phyloP scores from a whole-genome alignment of 441 rosid species.

The Gossypium aridum region DNA sequence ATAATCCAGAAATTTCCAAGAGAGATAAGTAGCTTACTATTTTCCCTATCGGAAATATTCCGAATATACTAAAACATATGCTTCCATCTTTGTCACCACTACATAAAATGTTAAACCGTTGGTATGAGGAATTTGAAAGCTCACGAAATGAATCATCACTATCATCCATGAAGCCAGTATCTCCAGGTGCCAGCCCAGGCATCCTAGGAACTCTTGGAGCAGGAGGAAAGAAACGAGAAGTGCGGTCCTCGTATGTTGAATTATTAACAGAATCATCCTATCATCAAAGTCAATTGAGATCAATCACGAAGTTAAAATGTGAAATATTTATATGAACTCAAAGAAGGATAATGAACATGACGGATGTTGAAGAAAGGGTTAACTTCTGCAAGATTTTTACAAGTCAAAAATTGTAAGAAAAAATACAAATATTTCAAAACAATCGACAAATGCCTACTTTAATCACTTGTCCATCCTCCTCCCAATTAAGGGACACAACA shows the following conservation, averaged over 20 bases:
- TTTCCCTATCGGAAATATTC: conserved; percentile 79
- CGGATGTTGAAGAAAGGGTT: background rate
- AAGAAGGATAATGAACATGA: background rate
- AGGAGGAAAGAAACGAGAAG: conserved; percentile 77
- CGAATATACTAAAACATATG: conserved; percentile 78
- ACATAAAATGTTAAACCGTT: conserved; percentile 67
- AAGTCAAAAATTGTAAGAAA: background rate
- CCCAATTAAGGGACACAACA: conserved; percentile 90
- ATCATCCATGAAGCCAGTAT: conserved; percentile 68
- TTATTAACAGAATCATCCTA: conserved; percentile 42
- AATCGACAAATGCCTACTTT: conserved; percentile 29
- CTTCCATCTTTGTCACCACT: conserved; percentile 80
- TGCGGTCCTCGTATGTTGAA: conserved; percentile 63
- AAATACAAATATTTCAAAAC: background rate
- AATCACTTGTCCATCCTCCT: conserved; percentile 56
- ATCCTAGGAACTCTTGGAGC: conserved; percentile 71
- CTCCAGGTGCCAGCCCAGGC: conserved; percentile 71
- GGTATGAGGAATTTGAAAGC: conserved; percentile 67
- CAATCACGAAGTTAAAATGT: background rate
- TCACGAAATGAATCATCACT: conserved; percentile 72
- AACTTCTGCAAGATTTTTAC: background rate
- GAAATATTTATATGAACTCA: background rate
- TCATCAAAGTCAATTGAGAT: conserved; percentile 6
- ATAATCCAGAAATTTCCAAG: conserved; percentile 3
- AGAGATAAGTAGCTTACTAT: conserved; percentile 48